These are phyloP conservation scores for Colletotrichum melonis DNA, from an alignment of 2,329 filamentous ascomycete genomes.

Conservation along the genomic window DNA sequence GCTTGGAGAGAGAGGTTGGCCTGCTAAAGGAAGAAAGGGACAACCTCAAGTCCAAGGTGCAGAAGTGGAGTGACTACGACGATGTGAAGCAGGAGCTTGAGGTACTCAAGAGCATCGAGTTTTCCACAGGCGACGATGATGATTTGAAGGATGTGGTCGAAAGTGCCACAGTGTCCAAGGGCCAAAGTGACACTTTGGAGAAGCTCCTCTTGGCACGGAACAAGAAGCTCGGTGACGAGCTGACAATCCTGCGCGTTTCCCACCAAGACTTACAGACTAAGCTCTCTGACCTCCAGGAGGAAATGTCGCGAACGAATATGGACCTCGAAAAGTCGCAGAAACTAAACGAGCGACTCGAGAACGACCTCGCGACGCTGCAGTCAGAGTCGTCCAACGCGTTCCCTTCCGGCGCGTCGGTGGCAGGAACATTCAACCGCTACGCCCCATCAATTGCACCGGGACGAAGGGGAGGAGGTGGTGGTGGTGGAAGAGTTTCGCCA, in stretches of 20 bases:
- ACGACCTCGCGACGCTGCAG: slow-evolving; percentile 89
- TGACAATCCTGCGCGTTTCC: slow-evolving; percentile 91
- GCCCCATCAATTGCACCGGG: slow-evolving; percentile 71
- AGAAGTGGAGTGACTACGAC: slow-evolving; percentile 94
- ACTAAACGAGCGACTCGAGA: slow-evolving; percentile 89
- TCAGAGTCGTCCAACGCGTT: slow-evolving; percentile 86
- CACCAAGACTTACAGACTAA: slow-evolving; percentile 90
- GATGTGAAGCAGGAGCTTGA: slow-evolving; percentile 96
- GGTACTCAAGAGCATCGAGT: slow-evolving; percentile 97
- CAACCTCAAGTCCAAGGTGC: slow-evolving; percentile 80
- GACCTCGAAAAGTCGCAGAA: slow-evolving; percentile 88
- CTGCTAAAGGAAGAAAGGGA: slow-evolving; percentile 86
- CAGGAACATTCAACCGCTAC: slow-evolving; percentile 89
- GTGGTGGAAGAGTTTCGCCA: slow-evolving; percentile 80
- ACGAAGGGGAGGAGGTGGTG: slow-evolving; percentile 74
- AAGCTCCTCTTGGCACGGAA: slow-evolving; percentile 92
- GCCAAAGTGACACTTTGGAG: slow-evolving; percentile 85
- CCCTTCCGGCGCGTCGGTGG: slow-evolving; percentile 90
- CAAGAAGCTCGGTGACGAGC: slow-evolving; percentile 94
- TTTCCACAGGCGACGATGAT: slow-evolving; percentile 89
- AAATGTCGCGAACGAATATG: slow-evolving; percentile 83
- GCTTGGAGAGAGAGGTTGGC: slow-evolving; percentile 82
- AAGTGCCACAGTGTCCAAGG: slow-evolving; percentile 64
- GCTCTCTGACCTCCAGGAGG: slow-evolving; percentile 83
- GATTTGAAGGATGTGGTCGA: slow-evolving; percentile 51